Evolutionary conservation across 1,284 basidiomycete species (phyloP), one percentile per base, ranked within the genome.

Genomic region (Boletellus deceptivus): DNA sequence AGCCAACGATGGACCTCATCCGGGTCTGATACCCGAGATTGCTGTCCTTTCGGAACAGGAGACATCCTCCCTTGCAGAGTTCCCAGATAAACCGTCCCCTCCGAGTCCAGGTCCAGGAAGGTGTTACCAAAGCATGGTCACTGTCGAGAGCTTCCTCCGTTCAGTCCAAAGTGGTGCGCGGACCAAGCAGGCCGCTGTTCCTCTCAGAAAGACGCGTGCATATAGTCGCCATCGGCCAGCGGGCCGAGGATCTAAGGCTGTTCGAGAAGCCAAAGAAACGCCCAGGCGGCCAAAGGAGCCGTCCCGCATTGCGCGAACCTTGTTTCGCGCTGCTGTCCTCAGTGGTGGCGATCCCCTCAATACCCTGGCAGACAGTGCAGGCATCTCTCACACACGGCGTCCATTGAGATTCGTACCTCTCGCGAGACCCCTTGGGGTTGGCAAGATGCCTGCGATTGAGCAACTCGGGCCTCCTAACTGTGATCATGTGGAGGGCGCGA

Each of bases 111-210:
- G 34, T 17, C 31, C n/a, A 1, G n/a, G 40, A 37, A 17, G 3
- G 17, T 14, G 25, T 25, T 17, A 41, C 7, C 42, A 53, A 49
- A 51, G 39, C 6, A 24, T 50, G 3, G 10, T 70, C 38, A 68
- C 65, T 3, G 62, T 70, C 39, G 67, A 69, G 13, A 34, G 11
- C 6, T 67, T 69, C 45, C 60, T 67, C 48, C 56, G 29, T 40
- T 51, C 57, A 5, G 44, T 24, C 8, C 54, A 49, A 43, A 36
- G 39, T 6, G 13, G 4, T 14, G 14, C 49, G 3, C 50, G 39
- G 31, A 36, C 38, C 40, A 52, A 48, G n/a, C 46, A 36, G 7
- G 29, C 42, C n/a, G 4, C 10, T 13, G 22, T 9, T 25, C 24
- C 50, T 14, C 7, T n/a, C 22, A 48, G 17, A 16, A 43, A 17